Evolutionary conservation across 2,329 filamentous ascomycete genomes (phyloP), one percentile per base, ranked within the genome.

Genomic region (Clonostachys sp.): DNA sequence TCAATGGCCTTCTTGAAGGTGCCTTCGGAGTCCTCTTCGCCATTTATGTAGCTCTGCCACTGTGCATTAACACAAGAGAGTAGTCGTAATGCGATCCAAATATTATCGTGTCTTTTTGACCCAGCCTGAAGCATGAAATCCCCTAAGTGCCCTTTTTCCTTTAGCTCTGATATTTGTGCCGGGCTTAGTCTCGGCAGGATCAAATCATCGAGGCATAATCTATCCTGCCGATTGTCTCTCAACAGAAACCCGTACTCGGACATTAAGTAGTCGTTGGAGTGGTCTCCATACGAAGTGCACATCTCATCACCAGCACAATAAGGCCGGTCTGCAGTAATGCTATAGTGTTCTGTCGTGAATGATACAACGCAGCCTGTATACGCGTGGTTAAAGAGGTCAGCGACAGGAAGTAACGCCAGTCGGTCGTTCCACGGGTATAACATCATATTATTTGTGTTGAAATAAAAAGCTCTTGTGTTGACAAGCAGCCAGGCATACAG

Each of bases 241-340:
- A 62, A 54, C 12, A 74, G 59, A 53, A 80, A 80, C 5, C 77
- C 77, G 53, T 80, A 91, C 63, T 91, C 87, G 0, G 80, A 75
- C 2, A 91, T 73, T 16, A 91, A 65, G 54, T 87, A 86, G 58
- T 91, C 87, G 52, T 89, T 88, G 33, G 76, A 76, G 60, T 91
- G 87, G 2, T 74, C 62, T 4, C 87, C 87, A 55, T 91, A 91
- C 24, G 77, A 81, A 20, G 87, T 80, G 50, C 77, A 80, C 2
- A 91, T 67, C 65, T 91, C 87, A 17, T 86, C 78, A 8, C 81
- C 83, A 3, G 62, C 56, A 2, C 59, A 61, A 53, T 86, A 85
- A 1, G 66, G 60, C 2, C 71, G 63, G 46, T 77, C 69, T 3
- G 79, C 73, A 10, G 63, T 70, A 43, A 87, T 70, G n/a, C 66